Evolutionary conservation across 169 alveolate species (phyloP).

Genomic region (Plasmodium relictum): DNA sequence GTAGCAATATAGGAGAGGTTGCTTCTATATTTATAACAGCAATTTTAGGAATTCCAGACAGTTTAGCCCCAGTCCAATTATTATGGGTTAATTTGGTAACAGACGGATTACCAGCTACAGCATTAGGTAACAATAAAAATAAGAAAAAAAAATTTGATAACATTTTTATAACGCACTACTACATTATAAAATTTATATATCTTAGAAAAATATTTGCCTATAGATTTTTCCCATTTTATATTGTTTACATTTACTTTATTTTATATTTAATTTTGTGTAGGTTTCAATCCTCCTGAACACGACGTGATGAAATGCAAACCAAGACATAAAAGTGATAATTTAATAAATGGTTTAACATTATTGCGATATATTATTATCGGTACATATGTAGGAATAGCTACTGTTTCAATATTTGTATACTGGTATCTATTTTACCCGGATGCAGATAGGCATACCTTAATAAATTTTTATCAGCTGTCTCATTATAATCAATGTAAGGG

Average conservation of each 20-base stretch:
- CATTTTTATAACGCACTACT: too few species aligned
- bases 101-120: conserved; percentile 99
- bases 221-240: background rate
- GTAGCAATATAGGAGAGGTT: conserved; percentile 99
- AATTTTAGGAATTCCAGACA: conserved; percentile 97
- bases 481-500: conserved; percentile 84
- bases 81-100: conserved; percentile 99
- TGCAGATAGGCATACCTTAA: conserved; percentile 95
- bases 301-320: conserved; percentile 98
- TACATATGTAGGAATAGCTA: conserved; percentile 97
- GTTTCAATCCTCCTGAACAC: conserved; percentile 99
- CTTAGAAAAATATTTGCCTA: too few species aligned
- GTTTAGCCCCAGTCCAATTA: conserved; percentile 98
- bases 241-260: background rate
- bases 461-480: conserved; percentile 92
- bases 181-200: too few species aligned
- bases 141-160: too few species aligned
- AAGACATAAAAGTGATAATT: conserved; percentile 95
- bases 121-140: conserved; percentile 87
- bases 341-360: conserved; percentile 95
- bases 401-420: conserved; percentile 97
- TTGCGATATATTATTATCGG: conserved; percentile 96
- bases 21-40: conserved; percentile 99
- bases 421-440: conserved; percentile 93
- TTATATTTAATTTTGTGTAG: conserved; percentile 66